Evolutionary conservation across 441 rosid species (phyloP).

Genomic region (Arabidopsis lyrata): DNA sequence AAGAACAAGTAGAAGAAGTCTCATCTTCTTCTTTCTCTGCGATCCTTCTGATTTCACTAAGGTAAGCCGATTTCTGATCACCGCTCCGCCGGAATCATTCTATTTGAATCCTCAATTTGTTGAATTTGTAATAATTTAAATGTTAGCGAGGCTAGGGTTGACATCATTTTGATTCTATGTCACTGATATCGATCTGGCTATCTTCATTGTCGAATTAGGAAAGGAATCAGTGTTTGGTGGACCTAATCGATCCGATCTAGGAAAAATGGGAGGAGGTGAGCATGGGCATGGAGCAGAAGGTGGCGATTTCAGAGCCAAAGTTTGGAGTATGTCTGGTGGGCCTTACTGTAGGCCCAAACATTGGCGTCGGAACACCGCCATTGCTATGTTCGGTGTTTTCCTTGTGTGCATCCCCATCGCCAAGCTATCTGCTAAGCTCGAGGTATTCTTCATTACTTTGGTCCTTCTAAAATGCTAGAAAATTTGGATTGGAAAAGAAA

Average conservation of each 20-base stretch:
- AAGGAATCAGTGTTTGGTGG: constrained; percentile 18
- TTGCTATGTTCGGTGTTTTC: constrained; percentile 84
- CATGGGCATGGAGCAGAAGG: constrained; percentile 81
- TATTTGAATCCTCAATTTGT: not conserved
- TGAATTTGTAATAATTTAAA: not conserved
- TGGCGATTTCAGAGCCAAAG: constrained; percentile 89
- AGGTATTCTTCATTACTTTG: constrained; percentile 54
- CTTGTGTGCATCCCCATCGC: constrained; percentile 94
- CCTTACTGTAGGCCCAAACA: constrained; percentile 96
- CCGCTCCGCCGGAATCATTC: not conserved
- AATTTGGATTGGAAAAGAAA: not conserved
- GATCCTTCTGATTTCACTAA: constrained; percentile 30
- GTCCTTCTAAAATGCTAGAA: not conserved
- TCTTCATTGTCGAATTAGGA: constrained; percentile 7
- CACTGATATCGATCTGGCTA: constrained; percentile 30
- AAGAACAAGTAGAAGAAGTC: constrained; percentile 3
- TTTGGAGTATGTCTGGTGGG: constrained; percentile 96
- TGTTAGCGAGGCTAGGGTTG: constrained; percentile 31
- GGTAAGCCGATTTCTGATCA: constrained; percentile 29
- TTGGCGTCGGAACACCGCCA: constrained; percentile 97
- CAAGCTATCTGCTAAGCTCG: constrained; percentile 93
- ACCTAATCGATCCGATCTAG: constrained; percentile 31
- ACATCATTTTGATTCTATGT: constrained; percentile 27
- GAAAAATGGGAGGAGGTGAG: constrained; percentile 69
- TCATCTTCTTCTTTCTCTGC: constrained; percentile 32